Evolutionary conservation across 2,329 filamentous ascomycete genomes (phyloP).

Genomic region (Fusarium albosuccineum): DNA sequence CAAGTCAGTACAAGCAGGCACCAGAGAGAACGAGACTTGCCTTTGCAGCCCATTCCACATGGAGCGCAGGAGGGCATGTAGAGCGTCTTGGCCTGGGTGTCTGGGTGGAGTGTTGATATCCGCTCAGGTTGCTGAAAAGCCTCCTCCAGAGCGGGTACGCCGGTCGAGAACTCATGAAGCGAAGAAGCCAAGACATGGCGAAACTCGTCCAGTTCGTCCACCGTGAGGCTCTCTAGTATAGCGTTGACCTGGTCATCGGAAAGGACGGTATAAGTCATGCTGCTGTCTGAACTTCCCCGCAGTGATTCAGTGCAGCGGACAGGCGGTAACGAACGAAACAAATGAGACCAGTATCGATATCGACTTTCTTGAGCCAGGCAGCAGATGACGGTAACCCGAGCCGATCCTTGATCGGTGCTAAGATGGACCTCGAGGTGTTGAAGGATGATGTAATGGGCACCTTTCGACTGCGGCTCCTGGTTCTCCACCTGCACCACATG

Average conservation of each 20-base stretch:
- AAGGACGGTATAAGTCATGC: slow-evolving; percentile 70
- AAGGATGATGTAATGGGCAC: slow-evolving; percentile 41
- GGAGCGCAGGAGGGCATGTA: slow-evolving; percentile 81
- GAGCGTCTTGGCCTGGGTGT: slow-evolving; percentile 70
- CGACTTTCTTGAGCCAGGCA: not conserved
- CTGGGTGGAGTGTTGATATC: slow-evolving; percentile 60
- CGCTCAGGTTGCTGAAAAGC: slow-evolving; percentile 69
- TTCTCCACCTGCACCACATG: slow-evolving; percentile 42
- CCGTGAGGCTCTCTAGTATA: slow-evolving; percentile 66
- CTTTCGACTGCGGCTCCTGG: slow-evolving; percentile 25
- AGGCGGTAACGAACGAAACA: no score
- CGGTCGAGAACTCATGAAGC: slow-evolving; percentile 73
- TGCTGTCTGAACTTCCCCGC: slow-evolving; percentile 11
- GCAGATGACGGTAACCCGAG: not conserved
- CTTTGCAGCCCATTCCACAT: slow-evolving; percentile 76
- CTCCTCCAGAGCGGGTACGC: slow-evolving; percentile 58
- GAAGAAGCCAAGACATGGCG: slow-evolving; percentile 62
- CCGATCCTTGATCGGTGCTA: slow-evolving; percentile 29
- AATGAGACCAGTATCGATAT: no score
- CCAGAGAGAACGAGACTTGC: slow-evolving; percentile 48
- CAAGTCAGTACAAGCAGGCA: slow-evolving; percentile 7
- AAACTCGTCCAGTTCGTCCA: slow-evolving; percentile 66
- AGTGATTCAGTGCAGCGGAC: no score
- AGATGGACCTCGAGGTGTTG: slow-evolving; percentile 18
- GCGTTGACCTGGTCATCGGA: slow-evolving; percentile 68